phyloP scores from a whole-genome alignment of 768 basidiomycete genomes.

The Vishniacozyma victoriae region DNA sequence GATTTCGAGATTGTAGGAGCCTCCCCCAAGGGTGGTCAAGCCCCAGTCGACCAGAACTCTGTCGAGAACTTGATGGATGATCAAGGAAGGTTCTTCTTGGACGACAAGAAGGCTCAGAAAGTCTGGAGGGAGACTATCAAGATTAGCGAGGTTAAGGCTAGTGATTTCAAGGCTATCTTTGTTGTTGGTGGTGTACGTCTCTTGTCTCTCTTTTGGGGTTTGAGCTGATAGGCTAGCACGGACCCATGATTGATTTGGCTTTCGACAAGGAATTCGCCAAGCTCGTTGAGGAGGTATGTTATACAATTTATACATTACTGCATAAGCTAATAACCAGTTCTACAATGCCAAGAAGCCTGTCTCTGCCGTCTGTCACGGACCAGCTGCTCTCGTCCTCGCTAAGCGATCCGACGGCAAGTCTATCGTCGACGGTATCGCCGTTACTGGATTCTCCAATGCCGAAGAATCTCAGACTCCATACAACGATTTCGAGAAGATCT shows the following conservation, averaged over 20 bases:
- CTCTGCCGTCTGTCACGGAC: conserved; percentile 73
- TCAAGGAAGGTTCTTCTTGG: conserved; percentile 57
- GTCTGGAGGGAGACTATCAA: conserved; percentile 59
- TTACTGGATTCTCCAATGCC: conserved; percentile 65
- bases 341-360: conserved; percentile 62
- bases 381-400: conserved; percentile 62
- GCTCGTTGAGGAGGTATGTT: conserved; percentile 56
- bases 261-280: conserved; percentile 56
- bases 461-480: conserved; percentile 58
- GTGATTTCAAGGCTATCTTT: conserved; percentile 68
- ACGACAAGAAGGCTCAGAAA: conserved; percentile 54
- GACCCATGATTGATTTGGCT: conserved; percentile 68
- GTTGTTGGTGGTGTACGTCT: conserved; percentile 61
- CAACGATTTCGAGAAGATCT: conserved; percentile 45
- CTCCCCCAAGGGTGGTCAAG: conserved; percentile 60
- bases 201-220: background rate
- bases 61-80: conserved; percentile 57
- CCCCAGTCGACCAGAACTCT: conserved; percentile 57
- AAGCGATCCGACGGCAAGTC: conserved; percentile 57
- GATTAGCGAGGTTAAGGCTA: conserved; percentile 56
- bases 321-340: conserved; percentile 51
- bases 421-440: conserved; percentile 58
- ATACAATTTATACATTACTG: background rate
- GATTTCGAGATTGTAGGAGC: conserved; percentile 59
- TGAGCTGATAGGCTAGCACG: conserved; percentile 50